These are phyloP conservation scores for Balansia obtecta DNA, from an alignment of 2,329 filamentous ascomycete species.

Conservation along the genomic window DNA sequence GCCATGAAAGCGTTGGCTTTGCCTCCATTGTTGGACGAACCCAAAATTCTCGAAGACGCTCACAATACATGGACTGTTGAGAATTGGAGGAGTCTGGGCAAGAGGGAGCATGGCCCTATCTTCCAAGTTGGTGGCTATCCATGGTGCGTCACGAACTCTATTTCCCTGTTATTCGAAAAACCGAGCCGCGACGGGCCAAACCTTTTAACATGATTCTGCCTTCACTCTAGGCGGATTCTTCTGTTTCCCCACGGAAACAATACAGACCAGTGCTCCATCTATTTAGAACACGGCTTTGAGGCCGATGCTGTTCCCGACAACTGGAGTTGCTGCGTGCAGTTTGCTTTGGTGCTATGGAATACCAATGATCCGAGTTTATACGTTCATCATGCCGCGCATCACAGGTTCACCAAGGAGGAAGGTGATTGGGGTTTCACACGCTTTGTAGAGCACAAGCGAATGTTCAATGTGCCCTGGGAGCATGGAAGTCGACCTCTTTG, in stretches of 20 bases:
- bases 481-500: constrained; percentile 56
- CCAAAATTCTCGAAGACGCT: constrained; percentile 65
- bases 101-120: constrained; percentile 76
- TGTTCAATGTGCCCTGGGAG: constrained; percentile 72
- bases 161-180: background rate
- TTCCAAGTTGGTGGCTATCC: constrained; percentile 81
- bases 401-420: constrained; percentile 92
- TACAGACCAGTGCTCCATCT: constrained; percentile 85
- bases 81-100: constrained; percentile 62
- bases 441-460: constrained; percentile 75
- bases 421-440: constrained; percentile 98
- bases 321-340: constrained; percentile 95
- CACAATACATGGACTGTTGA: constrained; percentile 79
- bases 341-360: constrained; percentile 89
- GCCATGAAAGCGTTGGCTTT: constrained; percentile 76
- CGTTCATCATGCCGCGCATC: constrained; percentile 72
- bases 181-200: background rate
- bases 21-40: constrained; percentile 58
- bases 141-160: constrained; percentile 47
- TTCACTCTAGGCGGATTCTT: constrained; percentile 62
- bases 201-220: background rate
- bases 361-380: constrained; percentile 81
- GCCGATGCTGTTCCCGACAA: constrained; percentile 66
- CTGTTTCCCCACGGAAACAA: constrained; percentile 96
- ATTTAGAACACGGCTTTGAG: constrained; percentile 88